Base-by-base conservation (phyloP, 768 basidiomycete species). In the Plicaturopsis crispa region DNA sequence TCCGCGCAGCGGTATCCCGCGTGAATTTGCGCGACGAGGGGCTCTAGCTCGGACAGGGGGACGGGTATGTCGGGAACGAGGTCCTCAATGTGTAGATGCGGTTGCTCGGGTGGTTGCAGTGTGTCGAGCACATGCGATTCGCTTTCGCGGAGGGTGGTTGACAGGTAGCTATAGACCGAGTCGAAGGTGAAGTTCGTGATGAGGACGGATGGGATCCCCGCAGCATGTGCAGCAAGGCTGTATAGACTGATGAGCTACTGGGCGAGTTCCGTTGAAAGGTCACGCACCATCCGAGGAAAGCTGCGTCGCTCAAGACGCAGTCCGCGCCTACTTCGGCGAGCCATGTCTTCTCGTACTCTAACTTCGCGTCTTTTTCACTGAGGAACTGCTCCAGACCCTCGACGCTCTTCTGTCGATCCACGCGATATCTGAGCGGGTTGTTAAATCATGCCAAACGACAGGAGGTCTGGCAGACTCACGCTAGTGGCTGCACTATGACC, bases 101-200 rank as follows among this genome's bases (percentile, higher is more conserved):
- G 35, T 1, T 35, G 35, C 11, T 38, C 24, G 23, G 40, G 16
- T 31, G 44, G 23, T 16, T 43, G 35, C 40, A 50, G 7, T 40
- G 40, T n/a, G 42, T 43, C 11, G 49, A 48, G 21, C 55, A 53
- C 17, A 49, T 42, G 39, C n/a, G n/a, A n/a, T n/a, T n/a, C n/a
- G 22, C 32, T 37, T 40, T 80, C 73, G n/a, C 70, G 49, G 23
- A 78, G 54, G 3, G 67, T 54, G 1, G 81, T 75, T 3, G 79
- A 72, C 14, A 87, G 77, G 45, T 78, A 86, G 44, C 80, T 83
- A 55, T 80, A 89, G 10, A 86, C 84, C 1, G 84, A 81, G 57
- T 89, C 84, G 55, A 88, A 89, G 1, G 84, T 81, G 53, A 89
- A 89, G 61, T 89, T 89, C 31, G 84, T 85, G 46, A 87, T 70